These are phyloP conservation scores for Cordyceps javanica DNA, from an alignment of 2,329 filamentous ascomycete species.

Conservation along the genomic window DNA sequence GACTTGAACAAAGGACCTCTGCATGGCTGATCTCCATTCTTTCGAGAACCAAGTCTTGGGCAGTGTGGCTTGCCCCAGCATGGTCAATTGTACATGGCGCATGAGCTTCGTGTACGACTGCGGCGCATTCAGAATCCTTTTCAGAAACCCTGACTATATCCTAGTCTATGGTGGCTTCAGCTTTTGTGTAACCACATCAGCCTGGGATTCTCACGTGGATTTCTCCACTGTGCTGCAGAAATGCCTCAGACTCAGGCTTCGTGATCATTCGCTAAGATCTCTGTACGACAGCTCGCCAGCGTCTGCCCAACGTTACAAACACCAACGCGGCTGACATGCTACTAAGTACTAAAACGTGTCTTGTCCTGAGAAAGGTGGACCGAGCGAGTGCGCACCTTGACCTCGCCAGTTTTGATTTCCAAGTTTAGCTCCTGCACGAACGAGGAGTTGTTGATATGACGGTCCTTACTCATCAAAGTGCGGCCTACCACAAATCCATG, in stretches of 20 bases:
- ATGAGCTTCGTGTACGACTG: neutral
- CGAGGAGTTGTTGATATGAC: too few species aligned
- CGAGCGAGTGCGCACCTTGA: neutral
- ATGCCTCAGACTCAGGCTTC: neutral
- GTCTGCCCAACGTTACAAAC: neutral
- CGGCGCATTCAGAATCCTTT: neutral
- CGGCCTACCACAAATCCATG: too few species aligned
- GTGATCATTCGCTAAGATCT: conserved; percentile 10
- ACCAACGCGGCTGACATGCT: neutral
- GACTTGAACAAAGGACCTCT: neutral
- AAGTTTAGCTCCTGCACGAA: neutral
- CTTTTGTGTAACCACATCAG: conserved; percentile 8
- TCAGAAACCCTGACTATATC: neutral
- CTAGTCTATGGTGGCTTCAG: neutral
- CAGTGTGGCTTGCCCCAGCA: neutral
- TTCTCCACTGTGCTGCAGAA: conserved; percentile 10
- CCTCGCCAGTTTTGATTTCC: neutral
- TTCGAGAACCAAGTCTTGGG: neutral
- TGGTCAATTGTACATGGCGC: neutral
- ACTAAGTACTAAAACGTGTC: too few species aligned
- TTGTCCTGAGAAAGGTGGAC: neutral
- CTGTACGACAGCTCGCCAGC: neutral
- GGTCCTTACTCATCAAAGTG: too few species aligned
- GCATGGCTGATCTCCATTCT: neutral
- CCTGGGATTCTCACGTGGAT: conserved; percentile 7